Evolutionary conservation across 345 rosid species (phyloP), one percentile per base, ranked within the genome.

Genomic region (Dipteronia dyeriana): DNA sequence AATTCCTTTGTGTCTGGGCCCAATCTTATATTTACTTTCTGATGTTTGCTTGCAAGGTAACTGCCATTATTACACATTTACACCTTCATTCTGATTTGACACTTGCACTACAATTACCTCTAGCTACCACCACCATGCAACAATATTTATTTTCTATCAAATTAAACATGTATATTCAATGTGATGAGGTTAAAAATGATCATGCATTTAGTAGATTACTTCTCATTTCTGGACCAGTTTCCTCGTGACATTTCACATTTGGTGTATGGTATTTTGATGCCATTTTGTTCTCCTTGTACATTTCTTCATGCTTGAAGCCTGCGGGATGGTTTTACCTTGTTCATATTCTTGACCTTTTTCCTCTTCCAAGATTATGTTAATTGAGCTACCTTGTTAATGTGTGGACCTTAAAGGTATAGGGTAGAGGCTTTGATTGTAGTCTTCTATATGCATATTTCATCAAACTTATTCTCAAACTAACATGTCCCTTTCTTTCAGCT

Each of bases 401-500:
- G 25, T 73, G 45, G 31, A 70, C 22, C 66, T 39, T 53, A 7
- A 53, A 19, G 43, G 45, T 51, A 41, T 39, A 60, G 73, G 63
- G 16, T 14, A 31, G 66, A 70, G 59, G 61, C 26, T 34, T 53
- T 67, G 20, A 38, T 47, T 4, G 71, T 23, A 51, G 19, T 38
- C 61, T 45, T 7, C 41, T 12, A 9, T 29, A 47, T 7, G 38
- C 16, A 51, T 38, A 16, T 34, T 66, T 17, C 53, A 12, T 75
- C 16, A 8, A 56, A 29, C 53, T 34, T 9, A 43, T 49, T 64
- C 79, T 75, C 51, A 75, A 60, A 68, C 16, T 62, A 53, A 26
- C 73, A 41, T 56, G 20, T 53, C 13, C 1, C 64, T 53, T 71
- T 61, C 66, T 85, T 75, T 76, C 84, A 92, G 96, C 85, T 83